phyloP scores from a whole-genome alignment of 2,329 filamentous ascomycete genomes.

The Sarocladium brachiariae region DNA sequence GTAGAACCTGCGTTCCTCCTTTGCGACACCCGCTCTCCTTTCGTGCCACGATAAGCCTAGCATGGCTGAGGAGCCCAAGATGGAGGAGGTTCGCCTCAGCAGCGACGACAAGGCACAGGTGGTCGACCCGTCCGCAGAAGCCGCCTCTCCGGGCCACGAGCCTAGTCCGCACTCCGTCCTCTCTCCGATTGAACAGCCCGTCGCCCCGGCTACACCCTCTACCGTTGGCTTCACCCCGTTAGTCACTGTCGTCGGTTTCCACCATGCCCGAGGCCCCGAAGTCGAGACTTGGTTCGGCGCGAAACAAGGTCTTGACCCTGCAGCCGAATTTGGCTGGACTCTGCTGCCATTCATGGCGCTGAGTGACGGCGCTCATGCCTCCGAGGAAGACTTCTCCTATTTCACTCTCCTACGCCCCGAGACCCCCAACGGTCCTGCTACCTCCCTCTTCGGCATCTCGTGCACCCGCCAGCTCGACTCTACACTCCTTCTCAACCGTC shows the following conservation, averaged over 20 bases:
- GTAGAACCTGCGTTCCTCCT: not conserved
- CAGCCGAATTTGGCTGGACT: conserved; percentile 79
- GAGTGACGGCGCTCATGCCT: conserved; percentile 88
- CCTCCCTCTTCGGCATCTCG: conserved; percentile 90
- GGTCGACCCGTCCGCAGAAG: conserved; percentile 16
- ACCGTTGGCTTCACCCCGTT: conserved; percentile 52
- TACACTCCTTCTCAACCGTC: conserved; percentile 66
- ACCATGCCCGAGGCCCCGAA: conserved; percentile 83
- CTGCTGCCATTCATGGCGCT: conserved; percentile 94
- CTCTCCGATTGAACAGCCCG: conserved; percentile 24
- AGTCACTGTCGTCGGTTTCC: conserved; percentile 76
- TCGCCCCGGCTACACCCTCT: conserved; percentile 23
- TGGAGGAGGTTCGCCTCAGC: conserved; percentile 15
- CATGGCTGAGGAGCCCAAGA: conserved; percentile 13
- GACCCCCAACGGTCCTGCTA: conserved; percentile 48
- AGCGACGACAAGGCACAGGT: conserved; percentile 20
- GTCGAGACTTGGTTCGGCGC: conserved; percentile 86
- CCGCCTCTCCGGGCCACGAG: conserved; percentile 17
- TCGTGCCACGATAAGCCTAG: not conserved
- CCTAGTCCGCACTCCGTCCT: conserved; percentile 20
- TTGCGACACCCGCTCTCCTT: not conserved
- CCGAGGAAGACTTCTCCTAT: conserved; percentile 95
- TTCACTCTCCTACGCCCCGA: conserved; percentile 77
- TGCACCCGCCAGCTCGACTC: conserved; percentile 90
- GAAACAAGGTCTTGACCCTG: conserved; percentile 68